Percentiles rank a stretch among this genome's conserved stretches.
These are phyloP conservation scores for Lunasporangiospora selenospora DNA, from an alignment of 192 early-diverging fungal species.

Conservation along the genomic window DNA sequence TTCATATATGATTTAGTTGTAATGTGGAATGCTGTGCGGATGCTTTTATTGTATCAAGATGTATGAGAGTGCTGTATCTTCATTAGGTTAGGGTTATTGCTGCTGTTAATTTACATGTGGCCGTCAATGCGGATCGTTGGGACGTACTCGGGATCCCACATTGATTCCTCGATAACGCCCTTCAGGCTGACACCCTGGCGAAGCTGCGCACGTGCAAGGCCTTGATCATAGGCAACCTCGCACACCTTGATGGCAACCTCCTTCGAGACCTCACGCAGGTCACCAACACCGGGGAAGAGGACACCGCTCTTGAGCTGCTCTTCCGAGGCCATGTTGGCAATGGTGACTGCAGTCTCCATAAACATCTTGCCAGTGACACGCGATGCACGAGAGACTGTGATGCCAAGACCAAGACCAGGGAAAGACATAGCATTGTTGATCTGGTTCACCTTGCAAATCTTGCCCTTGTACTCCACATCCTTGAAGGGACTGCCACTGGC, in stretches of 20 bases:
- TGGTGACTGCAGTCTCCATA: slow-evolving; percentile 58
- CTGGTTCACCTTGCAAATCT: slow-evolving; percentile 54
- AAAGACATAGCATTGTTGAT: slow-evolving; percentile 62
- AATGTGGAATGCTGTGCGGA: no score
- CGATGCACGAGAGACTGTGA: slow-evolving; percentile 56
- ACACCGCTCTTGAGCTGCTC: slow-evolving; percentile 56
- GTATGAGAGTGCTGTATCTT: no score
- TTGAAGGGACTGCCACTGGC: slow-evolving; percentile 62
- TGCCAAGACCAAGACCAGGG: slow-evolving; percentile 62
- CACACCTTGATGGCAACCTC: slow-evolving; percentile 57
- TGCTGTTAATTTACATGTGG: slow-evolving; percentile 30
- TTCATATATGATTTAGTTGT: no score
- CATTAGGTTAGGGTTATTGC: no score
- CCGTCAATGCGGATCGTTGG: slow-evolving; percentile 44
- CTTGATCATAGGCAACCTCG: slow-evolving; percentile 60
- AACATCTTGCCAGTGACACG: slow-evolving; percentile 61
- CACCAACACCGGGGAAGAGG: slow-evolving; percentile 57
- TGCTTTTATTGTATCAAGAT: no score
- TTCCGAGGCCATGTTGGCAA: slow-evolving; percentile 58
- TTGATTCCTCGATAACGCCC: slow-evolving; percentile 56
- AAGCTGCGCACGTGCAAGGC: slow-evolving; percentile 52
- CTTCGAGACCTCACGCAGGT: slow-evolving; percentile 53
- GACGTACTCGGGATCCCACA: slow-evolving; percentile 63
- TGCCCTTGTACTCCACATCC: slow-evolving; percentile 55
- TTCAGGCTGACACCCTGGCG: slow-evolving; percentile 51